Base-by-base conservation (phyloP, 23 red algal species). In the Cyanidium caldarium region DNA sequence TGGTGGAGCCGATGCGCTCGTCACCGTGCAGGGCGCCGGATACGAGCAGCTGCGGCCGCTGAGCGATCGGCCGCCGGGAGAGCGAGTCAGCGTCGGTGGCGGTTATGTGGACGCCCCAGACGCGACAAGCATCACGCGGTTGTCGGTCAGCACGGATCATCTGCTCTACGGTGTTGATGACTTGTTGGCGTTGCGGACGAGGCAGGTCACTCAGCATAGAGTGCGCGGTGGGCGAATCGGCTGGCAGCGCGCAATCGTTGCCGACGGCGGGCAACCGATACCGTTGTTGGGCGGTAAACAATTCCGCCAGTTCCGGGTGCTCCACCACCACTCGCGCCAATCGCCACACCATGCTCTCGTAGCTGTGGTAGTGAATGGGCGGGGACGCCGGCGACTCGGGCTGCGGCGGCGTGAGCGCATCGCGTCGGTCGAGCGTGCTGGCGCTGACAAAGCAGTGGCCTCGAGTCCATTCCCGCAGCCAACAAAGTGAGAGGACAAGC, bases 21-120 rank as follows among this genome's bases (percentile, higher is more conserved):
- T 96, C 68, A 3, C 91, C 91, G 70, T 96, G 91, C 17, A 96
- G 31, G 28, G 67, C 75, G 35, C 91, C 91, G 25, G 77, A 83
- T 0, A 96, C 46, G 3, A 96, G 44, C 37, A 87, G 38, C 46
- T 84, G 70, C n/a, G 91, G 91, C 0, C 80, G 79, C 5, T 35
- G 36, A 2, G 77, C 58, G 20, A 1, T n/a, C 36, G 0, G 67
- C 42, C 20, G 67, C 72, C n/a, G n/a, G 17, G 66, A 33, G n/a
- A 89, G 68, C 2, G 72, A 75, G 2, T 69, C 20, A 1, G 44
- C 68, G 46, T 78, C 74, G 19, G 38, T 15, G 36, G 37, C 42
- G 35, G n/a, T 29, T 2, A 82, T 71, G 2, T 86, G 76, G 40
- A 87, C 65, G 15, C 87, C 77, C 89, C 89, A 95, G 21, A 81